Evolutionary conservation across 768 basidiomycete genomes (phyloP), one percentile per base, ranked within the genome.

Genomic region (Leccinellum albellum): DNA sequence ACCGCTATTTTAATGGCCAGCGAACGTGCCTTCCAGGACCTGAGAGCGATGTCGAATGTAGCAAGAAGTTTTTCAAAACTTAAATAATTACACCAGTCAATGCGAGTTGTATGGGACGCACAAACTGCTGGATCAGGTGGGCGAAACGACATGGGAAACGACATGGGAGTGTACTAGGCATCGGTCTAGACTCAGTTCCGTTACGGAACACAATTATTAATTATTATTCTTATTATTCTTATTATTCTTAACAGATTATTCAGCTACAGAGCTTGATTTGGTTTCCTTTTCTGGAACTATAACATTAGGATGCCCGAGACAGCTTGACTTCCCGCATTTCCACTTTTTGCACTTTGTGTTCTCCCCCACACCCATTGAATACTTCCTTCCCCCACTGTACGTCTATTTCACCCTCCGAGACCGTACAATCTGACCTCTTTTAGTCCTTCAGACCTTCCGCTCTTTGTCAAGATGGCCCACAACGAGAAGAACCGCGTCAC

Each of bases 401-500:
- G 61, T 37, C 17, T 12, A 4, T n/a, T 28, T 37, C 26, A 7
- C 24, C 31, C 7, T 33, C 37, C 12, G 29, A 32, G 21, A 12
- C 17, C 26, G 24, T 29, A 7, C 21, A 49, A 9, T 17, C 14
- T 21, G 17, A 60, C 32, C 8, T 20, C 5, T 5, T 17, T 21
- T 20, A 59, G 50, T 42, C 17, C 5, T 60, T 64, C 7, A 0
- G 12, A 46, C n/a, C 21, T 10, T 10, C 40, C 28, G 1, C 45
- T 29, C 35, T 6, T 15, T 15, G 20, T 29, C 50, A 12, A 15
- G 54, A 73, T 71, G 71, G 54, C 62, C 29, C 58, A 55, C 26
- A 62, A 68, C 54, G 67, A 72, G 54, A 73, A 73, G 57, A 45
- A 49, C 51, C 1, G 54, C 47, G 15, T 29, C 33, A 5, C 45